A percentile compares a stretch with the other conserved stretches of the same genome.
Evolutionary conservation across 306 rosid genomes (phyloP).

Genomic region (Luffa aegyptiaca): DNA sequence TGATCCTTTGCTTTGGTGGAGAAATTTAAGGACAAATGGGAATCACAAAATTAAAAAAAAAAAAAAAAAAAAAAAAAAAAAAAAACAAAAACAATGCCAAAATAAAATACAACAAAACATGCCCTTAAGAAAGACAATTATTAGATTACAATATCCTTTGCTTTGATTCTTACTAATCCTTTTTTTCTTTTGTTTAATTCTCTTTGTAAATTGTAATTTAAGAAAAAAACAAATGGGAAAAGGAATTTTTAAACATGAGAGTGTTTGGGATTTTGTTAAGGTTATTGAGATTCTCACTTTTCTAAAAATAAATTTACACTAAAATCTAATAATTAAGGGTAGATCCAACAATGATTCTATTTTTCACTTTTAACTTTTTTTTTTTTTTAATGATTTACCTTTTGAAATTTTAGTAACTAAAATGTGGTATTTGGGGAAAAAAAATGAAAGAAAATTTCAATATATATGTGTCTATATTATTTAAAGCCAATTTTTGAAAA

Average conservation of each 20-base stretch:
- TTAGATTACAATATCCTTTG: slow-evolving; percentile 2
- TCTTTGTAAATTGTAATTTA: not conserved
- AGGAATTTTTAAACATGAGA: not conserved
- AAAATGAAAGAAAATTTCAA: no score
- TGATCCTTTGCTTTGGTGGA: slow-evolving; percentile 1
- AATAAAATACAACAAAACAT: not conserved
- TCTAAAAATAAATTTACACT: not conserved
- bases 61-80: no score
- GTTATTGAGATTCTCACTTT: not conserved
- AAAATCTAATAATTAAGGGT: not conserved
- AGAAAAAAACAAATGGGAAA: not conserved
- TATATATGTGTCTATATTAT: no score
- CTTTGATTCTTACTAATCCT: not conserved
- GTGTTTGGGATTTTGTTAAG: not conserved
- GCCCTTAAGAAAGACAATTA: slow-evolving; percentile 2
- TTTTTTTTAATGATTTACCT: no score
- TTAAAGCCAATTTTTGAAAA: no score
- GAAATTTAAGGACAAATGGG: not conserved
- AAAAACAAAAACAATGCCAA: not conserved
- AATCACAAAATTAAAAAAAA: not conserved
- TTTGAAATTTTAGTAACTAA: no score
- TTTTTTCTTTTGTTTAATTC: not conserved
- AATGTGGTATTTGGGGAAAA: not conserved
- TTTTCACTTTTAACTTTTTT: not conserved
- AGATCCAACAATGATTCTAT: not conserved